A percentile compares a stretch with the other conserved stretches of the same genome.
Conservation (phyloP, 169 alveolate species). For the Plasmodium fragile region DNA sequence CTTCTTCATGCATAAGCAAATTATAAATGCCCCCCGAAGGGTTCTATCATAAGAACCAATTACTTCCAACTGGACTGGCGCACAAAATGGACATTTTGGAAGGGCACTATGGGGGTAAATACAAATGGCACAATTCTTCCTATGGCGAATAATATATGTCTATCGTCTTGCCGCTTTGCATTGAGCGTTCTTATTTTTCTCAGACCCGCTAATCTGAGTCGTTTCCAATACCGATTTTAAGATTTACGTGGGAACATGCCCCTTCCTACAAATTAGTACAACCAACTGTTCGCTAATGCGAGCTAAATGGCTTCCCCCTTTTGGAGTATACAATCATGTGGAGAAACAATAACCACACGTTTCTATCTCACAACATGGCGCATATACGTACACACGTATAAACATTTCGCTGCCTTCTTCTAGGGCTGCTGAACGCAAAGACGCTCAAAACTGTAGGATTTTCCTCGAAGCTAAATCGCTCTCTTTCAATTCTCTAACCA, state of each 20-base stretch:
- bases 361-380: neutral
- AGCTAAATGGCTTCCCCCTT: neutral
- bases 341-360: neutral
- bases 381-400: neutral
- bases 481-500: slow-evolving; percentile 44
- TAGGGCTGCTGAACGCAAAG: neutral
- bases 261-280: neutral
- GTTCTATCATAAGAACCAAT: neutral
- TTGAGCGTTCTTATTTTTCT: neutral
- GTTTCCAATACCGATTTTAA: neutral
- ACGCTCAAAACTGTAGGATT: slow-evolving; percentile 33
- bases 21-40: neutral
- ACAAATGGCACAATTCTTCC: neutral
- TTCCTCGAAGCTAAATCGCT: slow-evolving; percentile 9
- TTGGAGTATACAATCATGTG: neutral
- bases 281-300: neutral
- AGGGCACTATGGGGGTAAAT: neutral
- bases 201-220: neutral
- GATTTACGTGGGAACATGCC: neutral
- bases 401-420: neutral
- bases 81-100: neutral
- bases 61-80: neutral
- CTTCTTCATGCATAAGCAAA: neutral
- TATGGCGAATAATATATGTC: neutral
- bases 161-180: neutral